Evolutionary conservation across 2,329 filamentous ascomycete genomes (phyloP).

Genomic region (Botrytis paeoniae): DNA sequence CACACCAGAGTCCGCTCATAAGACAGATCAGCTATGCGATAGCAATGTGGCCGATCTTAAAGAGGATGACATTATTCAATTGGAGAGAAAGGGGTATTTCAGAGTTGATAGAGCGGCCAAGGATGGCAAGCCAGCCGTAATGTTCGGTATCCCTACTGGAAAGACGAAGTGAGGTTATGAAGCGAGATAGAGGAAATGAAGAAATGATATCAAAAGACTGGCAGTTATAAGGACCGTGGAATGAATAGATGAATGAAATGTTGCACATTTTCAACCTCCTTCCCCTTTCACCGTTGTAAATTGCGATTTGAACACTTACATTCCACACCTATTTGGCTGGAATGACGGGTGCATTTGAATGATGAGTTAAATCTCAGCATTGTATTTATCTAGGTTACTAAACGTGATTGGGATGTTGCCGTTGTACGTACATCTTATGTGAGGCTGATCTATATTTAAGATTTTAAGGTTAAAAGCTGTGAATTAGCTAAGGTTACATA

Average conservation of each 20-base stretch:
- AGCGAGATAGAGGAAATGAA: not conserved
- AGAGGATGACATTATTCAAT: slow-evolving; percentile 89
- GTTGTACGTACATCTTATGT: not conserved
- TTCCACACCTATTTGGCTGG: not conserved
- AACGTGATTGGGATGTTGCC: not conserved
- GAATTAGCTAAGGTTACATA: not conserved
- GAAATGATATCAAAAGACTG: slow-evolving; percentile 7
- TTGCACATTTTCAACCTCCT: not conserved
- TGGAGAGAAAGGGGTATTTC: slow-evolving; percentile 91
- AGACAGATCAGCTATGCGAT: slow-evolving; percentile 74
- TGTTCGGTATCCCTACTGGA: slow-evolving; percentile 70
- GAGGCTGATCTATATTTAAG: not conserved
- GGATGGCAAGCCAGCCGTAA: slow-evolving; percentile 57
- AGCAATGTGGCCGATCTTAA: slow-evolving; percentile 75
- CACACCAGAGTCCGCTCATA: slow-evolving; percentile 68
- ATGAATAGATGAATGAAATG: not conserved
- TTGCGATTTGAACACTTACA: not conserved
- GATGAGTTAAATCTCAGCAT: not conserved
- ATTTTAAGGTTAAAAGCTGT: not conserved
- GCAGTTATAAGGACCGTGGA: not conserved
- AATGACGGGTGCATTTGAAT: not conserved
- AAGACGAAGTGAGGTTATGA: slow-evolving; percentile 42
- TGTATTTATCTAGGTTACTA: not conserved
- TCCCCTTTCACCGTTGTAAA: not conserved
- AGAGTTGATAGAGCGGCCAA: slow-evolving; percentile 67